Percentiles rank a stretch among this genome's conserved stretches.
phyloP scores from a whole-genome alignment of 2,329 filamentous ascomycete species.

The Microthyrium microscopicum region DNA sequence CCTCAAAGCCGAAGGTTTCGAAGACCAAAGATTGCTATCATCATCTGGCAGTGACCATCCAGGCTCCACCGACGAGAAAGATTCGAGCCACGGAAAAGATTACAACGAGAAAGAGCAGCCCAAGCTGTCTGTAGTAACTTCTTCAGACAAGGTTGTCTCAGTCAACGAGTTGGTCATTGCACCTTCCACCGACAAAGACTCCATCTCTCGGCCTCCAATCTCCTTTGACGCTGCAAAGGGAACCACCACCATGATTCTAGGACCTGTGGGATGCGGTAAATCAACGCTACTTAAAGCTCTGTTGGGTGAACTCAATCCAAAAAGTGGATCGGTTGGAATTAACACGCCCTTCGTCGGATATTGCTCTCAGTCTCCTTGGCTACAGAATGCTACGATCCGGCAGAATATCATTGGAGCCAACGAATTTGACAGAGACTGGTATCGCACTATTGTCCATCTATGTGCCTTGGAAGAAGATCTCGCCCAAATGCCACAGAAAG shows the following conservation, averaged over 20 bases:
- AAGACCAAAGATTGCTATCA: not conserved
- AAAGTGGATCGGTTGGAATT: constrained; percentile 1
- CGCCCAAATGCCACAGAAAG: constrained; percentile 1
- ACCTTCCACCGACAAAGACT: not conserved
- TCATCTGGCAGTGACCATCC: not conserved
- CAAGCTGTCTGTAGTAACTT: too few relatives aligned
- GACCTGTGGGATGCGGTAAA: constrained; percentile 12
- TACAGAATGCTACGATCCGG: constrained; percentile 6
- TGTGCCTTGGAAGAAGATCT: constrained; percentile 7
- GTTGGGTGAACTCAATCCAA: constrained; percentile 9
- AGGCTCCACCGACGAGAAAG: not conserved
- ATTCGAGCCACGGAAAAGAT: not conserved
- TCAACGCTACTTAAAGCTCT: constrained; percentile 10
- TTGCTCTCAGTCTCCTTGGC: constrained; percentile 8
- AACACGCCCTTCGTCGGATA: not conserved
- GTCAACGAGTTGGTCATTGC: not conserved
- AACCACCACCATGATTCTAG: constrained; percentile 11
- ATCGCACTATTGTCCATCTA: not conserved
- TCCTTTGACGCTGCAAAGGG: constrained; percentile 2
- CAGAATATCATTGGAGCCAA: constrained; percentile 6
- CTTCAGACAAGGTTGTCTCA: not conserved
- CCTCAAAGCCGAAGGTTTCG: not conserved
- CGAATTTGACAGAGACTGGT: constrained; percentile 2
- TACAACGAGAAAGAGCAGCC: too few relatives aligned
- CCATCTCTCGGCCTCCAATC: not conserved